phyloP scores from a whole-genome alignment of 371 early-diverging fungal genomes.

The Apophysomyces ossiformis region DNA sequence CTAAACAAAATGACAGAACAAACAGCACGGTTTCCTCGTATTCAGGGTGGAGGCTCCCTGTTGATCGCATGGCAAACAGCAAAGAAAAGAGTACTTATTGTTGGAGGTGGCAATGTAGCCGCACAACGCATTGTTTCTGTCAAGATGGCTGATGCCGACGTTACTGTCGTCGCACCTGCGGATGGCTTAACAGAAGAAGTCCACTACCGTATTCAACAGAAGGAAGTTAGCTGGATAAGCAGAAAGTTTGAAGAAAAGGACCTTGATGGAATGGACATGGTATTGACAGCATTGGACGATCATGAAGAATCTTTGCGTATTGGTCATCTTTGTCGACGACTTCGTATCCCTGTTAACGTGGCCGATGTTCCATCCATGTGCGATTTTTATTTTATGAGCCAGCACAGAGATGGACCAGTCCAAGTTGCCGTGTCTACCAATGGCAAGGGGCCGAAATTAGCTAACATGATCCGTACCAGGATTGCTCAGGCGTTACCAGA shows the following conservation, averaged over 20 bases:
- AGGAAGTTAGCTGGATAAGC: constrained; percentile 67
- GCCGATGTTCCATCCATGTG: constrained; percentile 91
- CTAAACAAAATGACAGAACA: not conserved
- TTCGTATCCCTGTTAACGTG: constrained; percentile 88
- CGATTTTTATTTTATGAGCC: constrained; percentile 93
- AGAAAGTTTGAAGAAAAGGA: constrained; percentile 64
- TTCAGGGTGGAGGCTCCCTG: constrained; percentile 79
- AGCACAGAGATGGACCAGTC: constrained; percentile 79
- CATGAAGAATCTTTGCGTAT: constrained; percentile 73
- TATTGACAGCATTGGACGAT: constrained; percentile 83
- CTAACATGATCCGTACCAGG: constrained; percentile 74
- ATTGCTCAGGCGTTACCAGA: constrained; percentile 70
- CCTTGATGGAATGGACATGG: constrained; percentile 69
- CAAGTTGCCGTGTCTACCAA: constrained; percentile 93
- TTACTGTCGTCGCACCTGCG: constrained; percentile 75
- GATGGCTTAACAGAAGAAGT: constrained; percentile 70
- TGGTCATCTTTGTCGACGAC: constrained; percentile 65
- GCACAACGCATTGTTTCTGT: constrained; percentile 81
- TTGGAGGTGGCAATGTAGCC: constrained; percentile 85
- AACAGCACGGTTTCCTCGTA: constrained; percentile 25
- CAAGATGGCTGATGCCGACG: constrained; percentile 79
- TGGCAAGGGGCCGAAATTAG: constrained; percentile 87
- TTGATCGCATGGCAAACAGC: constrained; percentile 80
- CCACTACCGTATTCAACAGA: constrained; percentile 55
- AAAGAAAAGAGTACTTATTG: constrained; percentile 73